These are phyloP conservation scores for Penicillium goetzii DNA, from an alignment of 495 filamentous ascomycete genomes.

Conservation along the genomic window DNA sequence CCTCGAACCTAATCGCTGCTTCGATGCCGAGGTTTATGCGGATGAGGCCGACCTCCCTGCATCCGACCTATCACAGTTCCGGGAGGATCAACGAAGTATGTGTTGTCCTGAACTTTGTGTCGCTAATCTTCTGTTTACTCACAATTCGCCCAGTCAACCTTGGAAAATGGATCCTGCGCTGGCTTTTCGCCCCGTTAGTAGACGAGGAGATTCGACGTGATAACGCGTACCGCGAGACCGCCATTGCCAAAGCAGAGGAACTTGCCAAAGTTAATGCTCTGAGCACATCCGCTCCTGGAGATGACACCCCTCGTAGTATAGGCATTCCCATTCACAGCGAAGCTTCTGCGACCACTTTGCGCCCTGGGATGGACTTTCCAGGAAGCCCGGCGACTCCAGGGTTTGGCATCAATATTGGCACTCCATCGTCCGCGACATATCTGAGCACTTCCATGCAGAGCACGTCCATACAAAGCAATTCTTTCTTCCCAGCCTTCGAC, in stretches of 20 bases:
- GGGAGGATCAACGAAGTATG: slow-evolving; percentile 94
- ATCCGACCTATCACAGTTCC: slow-evolving; percentile 72
- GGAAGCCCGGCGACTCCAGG: slow-evolving; percentile 70
- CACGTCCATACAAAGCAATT: slow-evolving; percentile 31
- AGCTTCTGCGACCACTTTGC: slow-evolving; percentile 59
- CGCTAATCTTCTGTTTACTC: slow-evolving; percentile 13
- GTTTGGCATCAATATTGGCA: slow-evolving; percentile 43
- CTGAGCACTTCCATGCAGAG: slow-evolving; percentile 35
- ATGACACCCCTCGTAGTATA: slow-evolving; percentile 52
- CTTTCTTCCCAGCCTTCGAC: slow-evolving; percentile 31
- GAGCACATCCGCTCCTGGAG: slow-evolving; percentile 67
- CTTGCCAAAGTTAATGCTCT: slow-evolving; percentile 53
- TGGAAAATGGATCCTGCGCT: slow-evolving; percentile 94
- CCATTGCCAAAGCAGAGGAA: slow-evolving; percentile 65
- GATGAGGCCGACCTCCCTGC: slow-evolving; percentile 71
- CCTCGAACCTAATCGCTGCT: slow-evolving; percentile 92
- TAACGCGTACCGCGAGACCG: slow-evolving; percentile 65
- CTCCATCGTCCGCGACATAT: slow-evolving; percentile 29
- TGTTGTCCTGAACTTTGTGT: not conserved
- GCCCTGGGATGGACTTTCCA: slow-evolving; percentile 62
- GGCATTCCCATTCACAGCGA: slow-evolving; percentile 50
- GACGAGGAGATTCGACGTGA: slow-evolving; percentile 88
- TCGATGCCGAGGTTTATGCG: slow-evolving; percentile 96
- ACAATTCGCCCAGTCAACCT: slow-evolving; percentile 78
- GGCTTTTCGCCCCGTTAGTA: slow-evolving; percentile 87